Evolutionary conservation across 345 rosid genomes (phyloP).

Genomic region (Noccaea bulbosa): DNA sequence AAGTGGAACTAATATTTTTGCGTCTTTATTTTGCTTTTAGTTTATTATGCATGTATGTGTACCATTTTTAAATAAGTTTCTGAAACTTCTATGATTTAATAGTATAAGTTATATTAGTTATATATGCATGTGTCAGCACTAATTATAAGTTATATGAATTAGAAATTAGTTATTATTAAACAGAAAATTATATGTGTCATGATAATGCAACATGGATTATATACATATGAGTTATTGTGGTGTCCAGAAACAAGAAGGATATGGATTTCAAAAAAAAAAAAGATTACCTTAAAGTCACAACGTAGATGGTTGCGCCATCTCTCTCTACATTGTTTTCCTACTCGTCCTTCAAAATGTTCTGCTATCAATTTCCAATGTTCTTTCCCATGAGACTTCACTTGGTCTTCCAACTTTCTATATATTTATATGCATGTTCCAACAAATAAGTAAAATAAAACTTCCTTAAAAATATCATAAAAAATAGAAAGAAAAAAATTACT

Average conservation of each 20-base stretch:
- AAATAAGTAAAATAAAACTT: not conserved
- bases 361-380: conserved; percentile 73
- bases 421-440: not conserved
- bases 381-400: conserved; percentile 62
- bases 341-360: conserved; percentile 58
- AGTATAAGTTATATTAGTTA: rapidly evolving
- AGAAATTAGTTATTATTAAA: no score
- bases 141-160: no score
- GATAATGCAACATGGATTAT: no score
- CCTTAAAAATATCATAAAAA: not conserved
- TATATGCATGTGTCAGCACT: no score
- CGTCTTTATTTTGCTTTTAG: no score
- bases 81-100: no score
- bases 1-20: no score
- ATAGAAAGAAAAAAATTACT: not conserved
- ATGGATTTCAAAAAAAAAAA: not conserved
- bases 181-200: not conserved
- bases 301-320: conserved; percentile 89
- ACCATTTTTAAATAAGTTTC: no score
- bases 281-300: conserved; percentile 72
- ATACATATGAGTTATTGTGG: not conserved
- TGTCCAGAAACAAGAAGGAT: no score
- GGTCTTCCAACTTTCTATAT: conserved; percentile 52
- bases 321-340: conserved; percentile 85
- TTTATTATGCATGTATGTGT: no score